These are phyloP conservation scores for Schizochytrium sp. DNA, from an alignment of 108 stramenopile species.

Conservation along the genomic window DNA sequence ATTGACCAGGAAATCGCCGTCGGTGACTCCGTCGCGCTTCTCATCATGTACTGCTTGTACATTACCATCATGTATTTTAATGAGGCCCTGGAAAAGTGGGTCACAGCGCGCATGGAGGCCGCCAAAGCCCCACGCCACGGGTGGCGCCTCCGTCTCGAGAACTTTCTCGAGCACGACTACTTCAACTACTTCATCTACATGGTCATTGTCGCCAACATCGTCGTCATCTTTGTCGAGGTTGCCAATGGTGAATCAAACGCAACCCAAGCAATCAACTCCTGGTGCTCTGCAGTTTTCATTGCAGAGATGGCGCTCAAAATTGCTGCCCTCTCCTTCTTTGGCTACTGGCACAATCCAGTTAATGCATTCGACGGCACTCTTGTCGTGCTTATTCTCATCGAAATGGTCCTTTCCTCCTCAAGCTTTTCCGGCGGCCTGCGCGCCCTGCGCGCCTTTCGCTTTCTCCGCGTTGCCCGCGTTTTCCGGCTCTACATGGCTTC, in stretches of 20 bases:
- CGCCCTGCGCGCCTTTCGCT: neutral
- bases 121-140: neutral
- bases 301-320: neutral
- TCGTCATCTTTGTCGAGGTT: neutral
- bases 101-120: neutral
- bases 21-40: conserved; percentile 23
- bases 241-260: neutral
- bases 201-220: neutral
- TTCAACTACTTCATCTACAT: neutral
- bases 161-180: neutral
- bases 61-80: conserved; percentile 36
- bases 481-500: conserved; percentile 3
- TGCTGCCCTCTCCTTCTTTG: neutral
- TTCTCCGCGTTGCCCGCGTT: neutral
- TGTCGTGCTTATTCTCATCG: neutral
- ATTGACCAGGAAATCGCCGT: neutral
- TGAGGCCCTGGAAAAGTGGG: neutral
- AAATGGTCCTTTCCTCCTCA: neutral
- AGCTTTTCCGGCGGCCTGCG: neutral
- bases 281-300: neutral
- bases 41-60: conserved; percentile 32
- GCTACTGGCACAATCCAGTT: neutral
- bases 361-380: neutral
- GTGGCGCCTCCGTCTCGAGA: neutral
- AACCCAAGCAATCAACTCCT: neutral